A percentile compares a stretch with the other conserved stretches of the same genome.
These are phyloP conservation scores for Sarcodon aspratus DNA, from an alignment of 768 basidiomycete genomes.

Conservation along the genomic window DNA sequence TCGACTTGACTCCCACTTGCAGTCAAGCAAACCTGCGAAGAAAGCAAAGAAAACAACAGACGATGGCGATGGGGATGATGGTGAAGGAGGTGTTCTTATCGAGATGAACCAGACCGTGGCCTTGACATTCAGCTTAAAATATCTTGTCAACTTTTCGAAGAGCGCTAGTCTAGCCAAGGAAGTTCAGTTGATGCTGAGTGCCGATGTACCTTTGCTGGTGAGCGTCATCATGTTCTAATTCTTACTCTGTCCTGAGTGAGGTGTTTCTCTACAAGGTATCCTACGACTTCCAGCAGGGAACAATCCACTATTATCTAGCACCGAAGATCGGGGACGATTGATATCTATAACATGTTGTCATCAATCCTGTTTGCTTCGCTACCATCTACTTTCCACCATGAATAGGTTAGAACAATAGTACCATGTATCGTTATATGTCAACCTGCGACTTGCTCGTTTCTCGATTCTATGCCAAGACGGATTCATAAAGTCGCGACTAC, in stretches of 20 bases:
- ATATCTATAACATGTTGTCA: conserved; percentile 4
- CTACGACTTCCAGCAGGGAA: conserved; percentile 82
- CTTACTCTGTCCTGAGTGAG: conserved; percentile 1
- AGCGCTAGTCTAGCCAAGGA: conserved; percentile 59
- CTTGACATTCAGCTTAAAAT: conserved; percentile 93
- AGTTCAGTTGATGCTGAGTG: conserved; percentile 83
- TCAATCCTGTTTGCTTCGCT: no score
- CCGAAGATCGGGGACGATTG: conserved; percentile 90
- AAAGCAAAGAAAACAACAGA: conserved; percentile 42
- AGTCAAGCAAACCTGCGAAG: conserved; percentile 33
- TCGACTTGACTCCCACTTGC: conserved; percentile 1
- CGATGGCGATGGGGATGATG: conserved; percentile 39
- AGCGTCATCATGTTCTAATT: conserved; percentile 13
- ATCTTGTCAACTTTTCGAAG: conserved; percentile 95
- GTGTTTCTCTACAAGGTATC: conserved; percentile 44
- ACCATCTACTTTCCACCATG: no score
- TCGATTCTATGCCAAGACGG: no score
- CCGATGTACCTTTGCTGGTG: conserved; percentile 83
- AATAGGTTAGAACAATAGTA: no score
- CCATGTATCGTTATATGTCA: no score
- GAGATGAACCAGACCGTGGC: conserved; percentile 87
- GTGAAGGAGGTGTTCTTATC: conserved; percentile 52
- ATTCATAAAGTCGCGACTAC: no score
- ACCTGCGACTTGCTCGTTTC: no score
- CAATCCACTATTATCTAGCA: conserved; percentile 90